A percentile compares a stretch with the other conserved stretches of the same genome.
Evolutionary conservation across 179 eudicot genomes (phyloP).

Genomic region (Amaranthus tricolor): DNA sequence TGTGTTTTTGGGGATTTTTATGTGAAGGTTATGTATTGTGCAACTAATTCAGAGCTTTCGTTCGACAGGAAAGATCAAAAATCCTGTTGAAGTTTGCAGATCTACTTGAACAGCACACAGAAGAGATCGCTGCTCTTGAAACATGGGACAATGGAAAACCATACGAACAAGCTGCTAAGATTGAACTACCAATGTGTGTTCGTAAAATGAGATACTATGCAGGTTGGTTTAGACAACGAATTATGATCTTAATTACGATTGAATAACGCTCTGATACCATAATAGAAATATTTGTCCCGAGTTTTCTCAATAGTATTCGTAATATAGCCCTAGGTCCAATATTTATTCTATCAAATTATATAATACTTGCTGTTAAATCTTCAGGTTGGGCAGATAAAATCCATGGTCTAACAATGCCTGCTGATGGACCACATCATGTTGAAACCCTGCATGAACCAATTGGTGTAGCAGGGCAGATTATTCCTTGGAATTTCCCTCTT

Average conservation of each 20-base stretch:
- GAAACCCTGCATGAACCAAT: slow-evolving; percentile 55
- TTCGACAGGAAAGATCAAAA: slow-evolving; percentile 40
- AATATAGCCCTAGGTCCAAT: too few relatives aligned
- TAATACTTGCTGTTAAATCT: not conserved
- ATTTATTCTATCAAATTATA: too few relatives aligned
- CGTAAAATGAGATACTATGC: slow-evolving; percentile 49
- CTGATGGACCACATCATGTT: slow-evolving; percentile 41
- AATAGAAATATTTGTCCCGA: too few relatives aligned
- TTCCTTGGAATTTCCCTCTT: slow-evolving; percentile 58
- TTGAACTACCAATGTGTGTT: slow-evolving; percentile 41
- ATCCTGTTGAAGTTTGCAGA: slow-evolving; percentile 47
- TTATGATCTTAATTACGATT: not conserved
- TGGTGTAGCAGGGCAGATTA: slow-evolving; percentile 58
- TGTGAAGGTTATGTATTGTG: not conserved
- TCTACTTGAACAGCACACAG: slow-evolving; percentile 45
- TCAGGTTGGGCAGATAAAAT: slow-evolving; percentile 50
- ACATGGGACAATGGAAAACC: slow-evolving; percentile 53
- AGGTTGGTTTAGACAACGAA: slow-evolving; percentile 22
- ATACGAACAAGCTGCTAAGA: slow-evolving; percentile 36
- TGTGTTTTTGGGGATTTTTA: not conserved
- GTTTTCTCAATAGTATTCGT: too few relatives aligned
- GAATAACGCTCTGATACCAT: too few relatives aligned
- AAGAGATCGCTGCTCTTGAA: slow-evolving; percentile 47
- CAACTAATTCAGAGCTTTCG: not conserved
- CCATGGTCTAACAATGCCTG: slow-evolving; percentile 42